These are phyloP conservation scores for Talaromyces adpressus DNA, from an alignment of 495 filamentous ascomycete genomes.

Conservation along the genomic window DNA sequence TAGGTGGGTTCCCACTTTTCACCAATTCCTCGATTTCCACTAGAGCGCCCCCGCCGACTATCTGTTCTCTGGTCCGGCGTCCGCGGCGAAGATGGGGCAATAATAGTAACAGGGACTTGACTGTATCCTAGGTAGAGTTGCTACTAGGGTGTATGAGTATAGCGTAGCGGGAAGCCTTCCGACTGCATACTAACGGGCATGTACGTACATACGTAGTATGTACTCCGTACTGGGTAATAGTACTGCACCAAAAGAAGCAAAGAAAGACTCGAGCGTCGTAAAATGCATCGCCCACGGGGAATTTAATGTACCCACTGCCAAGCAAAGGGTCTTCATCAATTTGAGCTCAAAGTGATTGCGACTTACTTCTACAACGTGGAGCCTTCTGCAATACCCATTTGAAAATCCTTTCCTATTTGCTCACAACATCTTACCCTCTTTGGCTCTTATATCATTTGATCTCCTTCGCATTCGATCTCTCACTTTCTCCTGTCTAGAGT, in stretches of 20 bases:
- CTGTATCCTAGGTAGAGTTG: not conserved
- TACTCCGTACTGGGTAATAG: not conserved
- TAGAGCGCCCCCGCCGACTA: not conserved
- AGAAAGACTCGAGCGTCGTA: not conserved
- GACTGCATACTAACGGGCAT: not conserved
- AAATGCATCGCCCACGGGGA: not conserved
- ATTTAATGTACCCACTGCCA: not conserved
- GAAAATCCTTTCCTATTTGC: not conserved
- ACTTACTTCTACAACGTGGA: slow-evolving; percentile 4
- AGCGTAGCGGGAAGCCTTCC: not conserved
- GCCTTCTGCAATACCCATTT: not conserved
- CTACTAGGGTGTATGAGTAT: not conserved
- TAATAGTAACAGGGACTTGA: not conserved
- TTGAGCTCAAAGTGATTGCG: not conserved
- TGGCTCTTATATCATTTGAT: not conserved
- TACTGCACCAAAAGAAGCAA: not conserved
- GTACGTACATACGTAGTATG: not conserved
- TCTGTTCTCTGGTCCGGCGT: not conserved
- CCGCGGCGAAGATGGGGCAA: not conserved
- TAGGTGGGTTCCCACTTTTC: not conserved
- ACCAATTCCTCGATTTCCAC: not conserved
- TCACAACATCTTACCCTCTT: not conserved
- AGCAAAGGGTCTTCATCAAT: not conserved
- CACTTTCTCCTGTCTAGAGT: not conserved
- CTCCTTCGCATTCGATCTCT: not conserved